phyloP scores from a whole-genome alignment of 345 rosid genomes.

The Microthlaspi erraticum region DNA sequence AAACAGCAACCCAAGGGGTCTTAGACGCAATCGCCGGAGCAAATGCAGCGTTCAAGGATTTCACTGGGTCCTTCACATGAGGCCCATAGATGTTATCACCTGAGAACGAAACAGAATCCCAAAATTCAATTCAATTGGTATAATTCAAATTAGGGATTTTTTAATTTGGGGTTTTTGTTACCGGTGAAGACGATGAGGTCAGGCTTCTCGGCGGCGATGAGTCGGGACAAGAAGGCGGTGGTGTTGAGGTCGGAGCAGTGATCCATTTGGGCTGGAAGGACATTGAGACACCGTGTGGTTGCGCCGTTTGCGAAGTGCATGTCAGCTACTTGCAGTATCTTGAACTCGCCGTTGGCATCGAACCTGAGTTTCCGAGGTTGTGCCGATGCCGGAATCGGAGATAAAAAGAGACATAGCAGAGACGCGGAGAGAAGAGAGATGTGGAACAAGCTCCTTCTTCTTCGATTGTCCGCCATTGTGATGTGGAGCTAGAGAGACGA shows the following conservation, averaged over 20 bases:
- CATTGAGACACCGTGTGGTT: conserved; percentile 59
- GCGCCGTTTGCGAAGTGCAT: conserved; percentile 89
- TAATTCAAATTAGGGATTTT: conserved; percentile 2
- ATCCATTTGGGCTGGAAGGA: conserved; percentile 52
- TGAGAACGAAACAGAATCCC: conserved; percentile 38
- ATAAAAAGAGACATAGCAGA: conserved; percentile 31
- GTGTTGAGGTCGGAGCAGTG: conserved; percentile 92
- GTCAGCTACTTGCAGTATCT: conserved; percentile 91
- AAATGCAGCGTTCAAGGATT: conserved; percentile 77
- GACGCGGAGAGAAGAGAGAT: conserved; percentile 15
- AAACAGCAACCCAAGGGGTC: conserved; percentile 85
- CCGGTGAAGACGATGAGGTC: conserved; percentile 91
- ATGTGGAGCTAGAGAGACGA: not conserved
- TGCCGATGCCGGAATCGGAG: conserved; percentile 31
- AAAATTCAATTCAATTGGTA: not conserved
- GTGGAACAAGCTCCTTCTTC: not conserved
- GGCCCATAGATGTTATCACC: conserved; percentile 83
- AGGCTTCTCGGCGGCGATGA: conserved; percentile 90
- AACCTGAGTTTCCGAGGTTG: conserved; percentile 56
- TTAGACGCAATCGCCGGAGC: conserved; percentile 79
- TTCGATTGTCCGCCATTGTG: conserved; percentile 36
- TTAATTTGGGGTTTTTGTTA: conserved; percentile 21
- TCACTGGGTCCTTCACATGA: conserved; percentile 69
- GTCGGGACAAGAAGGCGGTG: conserved; percentile 64
- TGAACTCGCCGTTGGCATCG: conserved; percentile 62